Percentiles rank a stretch among this genome's conserved stretches.
phyloP scores from a whole-genome alignment of 1,139 yeast genomes.

The Scheffersomyces cryptocercus region DNA sequence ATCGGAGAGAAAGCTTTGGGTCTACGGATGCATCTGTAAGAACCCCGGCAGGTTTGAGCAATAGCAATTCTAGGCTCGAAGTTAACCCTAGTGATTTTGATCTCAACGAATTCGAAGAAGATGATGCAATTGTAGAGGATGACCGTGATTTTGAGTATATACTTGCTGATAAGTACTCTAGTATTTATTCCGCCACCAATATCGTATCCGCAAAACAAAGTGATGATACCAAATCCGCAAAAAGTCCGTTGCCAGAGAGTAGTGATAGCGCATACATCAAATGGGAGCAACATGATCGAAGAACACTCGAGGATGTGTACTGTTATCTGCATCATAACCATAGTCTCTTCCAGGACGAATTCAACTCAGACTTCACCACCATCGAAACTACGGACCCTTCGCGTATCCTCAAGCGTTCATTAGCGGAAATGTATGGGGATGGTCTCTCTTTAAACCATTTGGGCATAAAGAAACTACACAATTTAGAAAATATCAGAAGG shows the following conservation, averaged over 20 bases:
- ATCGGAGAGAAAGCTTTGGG: slow-evolving; percentile 24
- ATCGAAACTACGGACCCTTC: slow-evolving; percentile 22
- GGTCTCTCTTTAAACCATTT: slow-evolving; percentile 22
- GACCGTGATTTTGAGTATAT: background rate
- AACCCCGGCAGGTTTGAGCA: slow-evolving; percentile 13
- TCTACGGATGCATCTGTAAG: slow-evolving; percentile 11
- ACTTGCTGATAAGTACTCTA: too few species aligned
- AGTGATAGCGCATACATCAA: too few species aligned
- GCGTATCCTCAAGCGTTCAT: slow-evolving; percentile 27
- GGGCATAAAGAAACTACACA: slow-evolving; percentile 21
- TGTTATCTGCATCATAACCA: too few species aligned
- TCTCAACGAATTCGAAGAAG: slow-evolving; percentile 10
- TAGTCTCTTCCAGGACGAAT: slow-evolving; percentile 13
- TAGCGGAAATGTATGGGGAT: slow-evolving; percentile 33
- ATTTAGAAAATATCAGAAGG: slow-evolving; percentile 22
- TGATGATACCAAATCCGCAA: too few species aligned
- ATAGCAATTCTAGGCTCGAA: slow-evolving; percentile 1
- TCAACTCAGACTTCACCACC: slow-evolving; percentile 13
- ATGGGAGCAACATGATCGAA: too few species aligned
- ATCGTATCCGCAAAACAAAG: too few species aligned
- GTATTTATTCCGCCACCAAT: too few species aligned
- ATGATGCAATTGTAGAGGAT: background rate
- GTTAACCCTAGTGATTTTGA: slow-evolving; percentile 6
- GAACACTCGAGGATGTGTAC: too few species aligned
- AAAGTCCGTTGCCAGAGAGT: too few species aligned